Percentiles rank a stretch among this genome's conserved stretches.
Conservation (phyloP, 805 yeast genomes). For the Helenozyma baotianmanensis region DNA sequence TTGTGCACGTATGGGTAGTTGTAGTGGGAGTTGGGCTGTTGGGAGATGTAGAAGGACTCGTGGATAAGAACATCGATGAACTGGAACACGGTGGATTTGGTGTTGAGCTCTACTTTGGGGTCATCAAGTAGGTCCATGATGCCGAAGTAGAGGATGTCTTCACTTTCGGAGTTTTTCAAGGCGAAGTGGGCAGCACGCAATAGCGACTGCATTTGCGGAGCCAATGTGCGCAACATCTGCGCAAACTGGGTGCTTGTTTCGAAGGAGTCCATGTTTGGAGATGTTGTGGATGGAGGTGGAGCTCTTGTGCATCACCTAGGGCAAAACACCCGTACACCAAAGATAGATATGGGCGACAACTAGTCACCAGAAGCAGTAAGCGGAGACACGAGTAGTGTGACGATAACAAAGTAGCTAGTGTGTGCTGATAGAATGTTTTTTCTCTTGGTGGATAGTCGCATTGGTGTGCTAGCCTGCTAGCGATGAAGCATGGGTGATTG, state of each 20-base stretch:
- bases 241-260: constrained; percentile 77
- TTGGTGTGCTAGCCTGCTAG: no score
- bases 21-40: constrained; percentile 30
- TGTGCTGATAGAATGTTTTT: no score
- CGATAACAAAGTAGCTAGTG: no score
- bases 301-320: neutral
- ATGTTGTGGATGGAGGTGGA: neutral
- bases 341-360: no score
- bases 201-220: constrained; percentile 56
- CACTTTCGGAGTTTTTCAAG: constrained; percentile 50
- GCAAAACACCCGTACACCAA: constrained; percentile 10
- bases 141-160: constrained; percentile 66
- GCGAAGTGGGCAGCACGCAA: constrained; percentile 53
- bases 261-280: constrained; percentile 77
- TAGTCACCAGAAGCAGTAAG: no score
- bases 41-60: constrained; percentile 31
- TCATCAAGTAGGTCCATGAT: constrained; percentile 56
- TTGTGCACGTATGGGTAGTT: constrained; percentile 36
- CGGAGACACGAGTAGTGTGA: no score
- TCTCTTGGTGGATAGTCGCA: no score
- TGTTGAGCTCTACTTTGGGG: constrained; percentile 48
- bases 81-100: constrained; percentile 62
- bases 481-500: no score
- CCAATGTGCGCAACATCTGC: constrained; percentile 58
- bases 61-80: constrained; percentile 60